Evolutionary conservation across 768 basidiomycete species (phyloP), one percentile per base, ranked within the genome.

Genomic region (Lentinula sp.): DNA sequence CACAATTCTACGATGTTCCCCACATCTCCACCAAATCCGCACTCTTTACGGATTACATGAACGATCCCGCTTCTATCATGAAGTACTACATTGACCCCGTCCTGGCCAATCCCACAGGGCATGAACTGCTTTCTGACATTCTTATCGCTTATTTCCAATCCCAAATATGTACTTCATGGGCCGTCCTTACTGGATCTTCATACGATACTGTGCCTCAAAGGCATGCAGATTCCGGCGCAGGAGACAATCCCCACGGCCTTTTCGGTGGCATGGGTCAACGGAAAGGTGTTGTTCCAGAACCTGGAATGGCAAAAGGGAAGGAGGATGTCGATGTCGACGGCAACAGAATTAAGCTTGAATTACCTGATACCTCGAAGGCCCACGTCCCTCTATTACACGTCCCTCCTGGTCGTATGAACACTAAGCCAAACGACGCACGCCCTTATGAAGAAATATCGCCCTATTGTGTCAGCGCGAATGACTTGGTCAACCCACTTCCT

Each of bases 1-100:
- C 97, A 1, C 94, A 95, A 70, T 98, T 94, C 77, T 99, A 99
- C 76, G 97, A 99, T 70, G 85, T 98, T 31, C 95, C 96, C 0
- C 93, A 98, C 70, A 78, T 99, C 67, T 91, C 88, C 72, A 82
- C 85, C 62, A 96, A 96, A 73, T 83, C 93, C 11, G 75, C 89
- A 34, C 72, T 96, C 2, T 96, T 93, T 74, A 84, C 89, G 4
- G 78, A 85, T 60, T 98, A 95, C 75, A 87, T 98, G 73, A 72
- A 77, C 34, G 81, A 88, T 66, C 89, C 94, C 1, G 71, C 79
- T 34, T 80, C 85, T 48, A 74, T 82, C 52, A 74, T 82, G 34
- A 79, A 84, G 32, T 95, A 91, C 78, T 98, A 84, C 73, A 79
- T 80, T 55, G 97, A 98, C 72, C 81, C 89, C 4, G 74, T 97